phyloP scores from a whole-genome alignment of 768 basidiomycete genomes.

The Dentipellis sp. region DNA sequence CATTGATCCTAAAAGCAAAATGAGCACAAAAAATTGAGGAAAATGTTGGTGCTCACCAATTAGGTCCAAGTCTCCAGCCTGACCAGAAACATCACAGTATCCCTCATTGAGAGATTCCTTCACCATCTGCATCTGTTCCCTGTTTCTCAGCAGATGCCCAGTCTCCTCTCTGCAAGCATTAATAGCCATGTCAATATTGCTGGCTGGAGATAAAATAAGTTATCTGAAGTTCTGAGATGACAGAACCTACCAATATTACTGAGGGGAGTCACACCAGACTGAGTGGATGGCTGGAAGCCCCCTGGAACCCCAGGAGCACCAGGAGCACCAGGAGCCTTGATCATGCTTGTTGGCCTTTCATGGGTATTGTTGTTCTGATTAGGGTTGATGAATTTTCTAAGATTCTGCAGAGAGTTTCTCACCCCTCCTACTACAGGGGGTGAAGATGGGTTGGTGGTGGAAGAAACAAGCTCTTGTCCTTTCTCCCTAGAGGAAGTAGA shows the following conservation, averaged over 20 bases:
- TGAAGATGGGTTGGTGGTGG: not conserved
- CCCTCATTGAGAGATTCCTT: constrained; percentile 72
- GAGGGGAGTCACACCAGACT: constrained; percentile 28
- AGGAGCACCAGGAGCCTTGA: too few relatives aligned
- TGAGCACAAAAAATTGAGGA: not conserved
- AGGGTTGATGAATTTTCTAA: constrained; percentile 4
- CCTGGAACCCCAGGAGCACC: too few relatives aligned
- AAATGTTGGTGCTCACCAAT: constrained; percentile 36
- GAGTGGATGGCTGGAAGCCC: not conserved
- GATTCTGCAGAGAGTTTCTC: not conserved
- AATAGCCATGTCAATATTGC: constrained; percentile 38
- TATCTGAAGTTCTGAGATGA: not conserved
- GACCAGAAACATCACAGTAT: constrained; percentile 73
- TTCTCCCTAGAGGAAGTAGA: too few relatives aligned
- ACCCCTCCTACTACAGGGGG: not conserved
- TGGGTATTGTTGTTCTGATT: too few relatives aligned
- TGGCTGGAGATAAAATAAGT: constrained; percentile 1
- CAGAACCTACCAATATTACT: constrained; percentile 29
- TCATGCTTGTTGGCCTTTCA: too few relatives aligned
- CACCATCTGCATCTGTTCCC: constrained; percentile 60
- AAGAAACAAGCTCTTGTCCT: too few relatives aligned
- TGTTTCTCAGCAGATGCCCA: constrained; percentile 49
- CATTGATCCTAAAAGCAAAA: constrained; percentile 1
- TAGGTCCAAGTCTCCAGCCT: constrained; percentile 46
- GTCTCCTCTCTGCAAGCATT: constrained; percentile 70